These are phyloP conservation scores for Ormosia emarginata DNA, from an alignment of 306 rosid species.

Conservation along the genomic window DNA sequence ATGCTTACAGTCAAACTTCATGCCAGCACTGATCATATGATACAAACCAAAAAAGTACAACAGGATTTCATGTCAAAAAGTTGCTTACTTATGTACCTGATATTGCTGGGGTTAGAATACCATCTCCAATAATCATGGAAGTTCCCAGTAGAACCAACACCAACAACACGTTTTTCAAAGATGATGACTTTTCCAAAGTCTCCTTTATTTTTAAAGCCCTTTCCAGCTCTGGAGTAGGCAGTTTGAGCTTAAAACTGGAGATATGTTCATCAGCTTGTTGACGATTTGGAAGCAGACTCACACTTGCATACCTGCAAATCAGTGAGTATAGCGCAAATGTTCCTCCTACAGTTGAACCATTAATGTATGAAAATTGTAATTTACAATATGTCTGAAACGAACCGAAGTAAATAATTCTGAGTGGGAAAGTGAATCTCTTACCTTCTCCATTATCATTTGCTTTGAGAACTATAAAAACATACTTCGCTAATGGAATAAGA, in stretches of 20 bases:
- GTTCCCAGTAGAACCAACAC: constrained; percentile 90
- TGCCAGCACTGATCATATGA: neutral
- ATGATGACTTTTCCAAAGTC: constrained; percentile 55
- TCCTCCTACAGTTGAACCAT: constrained; percentile 70
- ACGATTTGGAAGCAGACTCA: constrained; percentile 79
- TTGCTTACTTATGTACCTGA: constrained; percentile 58
- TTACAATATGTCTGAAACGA: constrained; percentile 6
- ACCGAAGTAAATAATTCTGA: constrained; percentile 7
- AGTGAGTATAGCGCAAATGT: constrained; percentile 95
- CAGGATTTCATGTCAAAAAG: neutral
- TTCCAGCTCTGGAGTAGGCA: constrained; percentile 89
- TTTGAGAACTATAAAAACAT: constrained; percentile 89
- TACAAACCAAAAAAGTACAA: neutral
- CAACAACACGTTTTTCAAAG: constrained; percentile 62
- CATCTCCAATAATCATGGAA: constrained; percentile 96
- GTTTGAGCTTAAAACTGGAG: constrained; percentile 85
- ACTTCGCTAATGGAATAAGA: constrained; percentile 80
- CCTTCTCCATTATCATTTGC: constrained; percentile 99
- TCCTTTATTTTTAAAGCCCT: constrained; percentile 86
- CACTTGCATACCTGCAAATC: constrained; percentile 93
- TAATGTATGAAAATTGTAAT: neutral
- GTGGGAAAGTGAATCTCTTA: constrained; percentile 19
- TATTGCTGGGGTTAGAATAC: constrained; percentile 93
- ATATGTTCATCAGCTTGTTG: constrained; percentile 89
- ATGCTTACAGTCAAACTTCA: neutral